Evolutionary conservation across 371 early-diverging fungal genomes (phyloP).

Genomic region (Rhizopus stolonifer): DNA sequence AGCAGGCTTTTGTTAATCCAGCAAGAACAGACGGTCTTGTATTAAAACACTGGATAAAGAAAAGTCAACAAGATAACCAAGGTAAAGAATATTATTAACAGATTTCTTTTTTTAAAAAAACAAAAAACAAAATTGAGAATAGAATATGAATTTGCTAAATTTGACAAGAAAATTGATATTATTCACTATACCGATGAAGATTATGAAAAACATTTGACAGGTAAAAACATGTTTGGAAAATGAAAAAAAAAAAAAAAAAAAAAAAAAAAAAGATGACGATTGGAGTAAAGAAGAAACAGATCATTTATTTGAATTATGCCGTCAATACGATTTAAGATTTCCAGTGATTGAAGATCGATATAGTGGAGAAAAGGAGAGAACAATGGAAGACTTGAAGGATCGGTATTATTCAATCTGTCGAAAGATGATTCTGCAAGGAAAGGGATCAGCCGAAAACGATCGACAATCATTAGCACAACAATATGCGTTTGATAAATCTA

Average conservation of each 20-base stretch:
- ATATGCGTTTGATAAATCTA: constrained; percentile 58
- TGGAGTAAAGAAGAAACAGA: constrained; percentile 90
- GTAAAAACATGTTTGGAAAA: no score
- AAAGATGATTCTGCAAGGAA: constrained; percentile 47
- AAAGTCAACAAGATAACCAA: constrained; percentile 27
- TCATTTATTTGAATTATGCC: constrained; percentile 76
- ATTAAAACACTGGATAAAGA: constrained; percentile 79
- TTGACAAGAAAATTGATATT: constrained; percentile 64
- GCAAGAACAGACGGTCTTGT: constrained; percentile 73
- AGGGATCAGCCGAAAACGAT: constrained; percentile 32
- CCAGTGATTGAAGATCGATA: constrained; percentile 85
- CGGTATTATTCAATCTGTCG: constrained; percentile 71
- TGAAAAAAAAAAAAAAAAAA: no score
- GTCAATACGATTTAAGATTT: constrained; percentile 79
- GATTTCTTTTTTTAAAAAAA: no score
- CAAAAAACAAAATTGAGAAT: no score
- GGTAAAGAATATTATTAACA: constrained; percentile 19
- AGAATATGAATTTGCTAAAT: constrained; percentile 67
- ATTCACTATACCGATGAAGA: constrained; percentile 71
- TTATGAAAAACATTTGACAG: constrained; percentile 57
- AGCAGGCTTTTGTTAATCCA: constrained; percentile 74
- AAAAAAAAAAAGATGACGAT: constrained; percentile 63
- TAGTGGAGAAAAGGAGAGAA: constrained; percentile 30
- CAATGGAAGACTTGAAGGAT: constrained; percentile 74
- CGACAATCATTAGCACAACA: constrained; percentile 38